These are phyloP conservation scores for Cyclotella cryptica DNA, from an alignment of 108 stramenopile species.

Conservation along the genomic window DNA sequence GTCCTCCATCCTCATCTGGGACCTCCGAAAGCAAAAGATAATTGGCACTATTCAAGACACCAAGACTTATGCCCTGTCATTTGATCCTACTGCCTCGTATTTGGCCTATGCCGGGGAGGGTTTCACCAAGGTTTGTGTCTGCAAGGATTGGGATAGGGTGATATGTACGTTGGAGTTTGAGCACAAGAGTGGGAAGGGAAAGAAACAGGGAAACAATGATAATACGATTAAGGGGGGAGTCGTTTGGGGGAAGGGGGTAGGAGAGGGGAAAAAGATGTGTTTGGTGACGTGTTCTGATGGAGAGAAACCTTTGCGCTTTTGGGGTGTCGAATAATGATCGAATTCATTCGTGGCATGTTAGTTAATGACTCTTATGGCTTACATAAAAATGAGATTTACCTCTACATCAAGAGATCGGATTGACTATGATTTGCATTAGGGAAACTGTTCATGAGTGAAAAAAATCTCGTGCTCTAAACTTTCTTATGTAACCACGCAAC, in stretches of 20 bases:
- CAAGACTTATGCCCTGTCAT: conserved; percentile 55
- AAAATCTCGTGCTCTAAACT: too few species aligned
- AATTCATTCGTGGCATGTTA: not conserved
- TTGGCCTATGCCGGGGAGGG: conserved; percentile 69
- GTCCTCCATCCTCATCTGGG: conserved; percentile 67
- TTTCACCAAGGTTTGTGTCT: conserved; percentile 60
- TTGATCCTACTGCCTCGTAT: conserved; percentile 76
- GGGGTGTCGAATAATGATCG: conserved; percentile 36
- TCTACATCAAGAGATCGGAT: too few species aligned
- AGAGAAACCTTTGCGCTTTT: conserved; percentile 46
- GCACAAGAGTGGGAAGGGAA: conserved; percentile 18
- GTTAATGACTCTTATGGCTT: not conserved
- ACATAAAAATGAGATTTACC: not conserved
- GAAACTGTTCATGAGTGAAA: too few species aligned
- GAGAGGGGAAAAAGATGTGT: conserved; percentile 30
- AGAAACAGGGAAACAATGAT: conserved; percentile 23
- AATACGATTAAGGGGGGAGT: conserved; percentile 9
- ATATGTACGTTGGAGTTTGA: conserved; percentile 34
- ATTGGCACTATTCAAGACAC: conserved; percentile 51
- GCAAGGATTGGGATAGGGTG: conserved; percentile 80
- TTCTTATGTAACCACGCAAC: too few species aligned
- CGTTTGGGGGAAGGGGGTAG: conserved; percentile 17
- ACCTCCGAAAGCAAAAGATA: conserved; percentile 83
- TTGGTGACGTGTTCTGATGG: conserved; percentile 49
- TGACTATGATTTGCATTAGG: too few species aligned